These are phyloP conservation scores for Stenocarpella maydis DNA, from an alignment of 2,329 filamentous ascomycete genomes.

Conservation along the genomic window DNA sequence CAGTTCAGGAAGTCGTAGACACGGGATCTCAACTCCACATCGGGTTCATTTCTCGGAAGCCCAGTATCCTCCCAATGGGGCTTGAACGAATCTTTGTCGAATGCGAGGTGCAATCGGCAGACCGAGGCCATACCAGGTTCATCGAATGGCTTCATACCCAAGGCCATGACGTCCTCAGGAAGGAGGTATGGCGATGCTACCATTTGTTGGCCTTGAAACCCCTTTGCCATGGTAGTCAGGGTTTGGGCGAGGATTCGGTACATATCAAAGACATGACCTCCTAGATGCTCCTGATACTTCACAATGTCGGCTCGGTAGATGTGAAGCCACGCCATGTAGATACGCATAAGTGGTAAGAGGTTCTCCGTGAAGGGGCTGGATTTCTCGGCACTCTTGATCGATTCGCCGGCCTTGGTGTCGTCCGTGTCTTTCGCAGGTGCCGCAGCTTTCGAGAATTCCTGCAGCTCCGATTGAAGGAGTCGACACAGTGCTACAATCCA, in stretches of 20 bases:
- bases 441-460: conserved; percentile 55
- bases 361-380: conserved; percentile 50
- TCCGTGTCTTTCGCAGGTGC: conserved; percentile 50
- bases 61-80: conserved; percentile 39
- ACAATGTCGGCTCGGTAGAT: conserved; percentile 56
- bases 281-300: conserved; percentile 54
- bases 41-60: background rate
- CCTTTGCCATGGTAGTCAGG: conserved; percentile 58
- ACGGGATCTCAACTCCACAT: conserved; percentile 32
- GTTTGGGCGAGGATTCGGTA: conserved; percentile 55
- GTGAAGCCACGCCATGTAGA: conserved; percentile 63
- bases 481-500: conserved; percentile 78
- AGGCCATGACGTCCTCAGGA: conserved; percentile 57
- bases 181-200: conserved; percentile 58
- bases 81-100: conserved; percentile 39
- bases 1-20: conserved; percentile 33
- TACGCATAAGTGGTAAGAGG: conserved; percentile 61
- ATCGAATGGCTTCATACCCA: conserved; percentile 54
- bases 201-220: conserved; percentile 49
- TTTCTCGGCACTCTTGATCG: conserved; percentile 40
- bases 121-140: conserved; percentile 48
- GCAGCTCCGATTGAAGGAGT: conserved; percentile 74
- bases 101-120: conserved; percentile 49
- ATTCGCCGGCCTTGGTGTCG: conserved; percentile 36
- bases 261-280: conserved; percentile 55